Percentiles rank a stretch among this genome's conserved stretches.
phyloP scores from a whole-genome alignment of 352 stramenopile species.

The Pythium brassicae region DNA sequence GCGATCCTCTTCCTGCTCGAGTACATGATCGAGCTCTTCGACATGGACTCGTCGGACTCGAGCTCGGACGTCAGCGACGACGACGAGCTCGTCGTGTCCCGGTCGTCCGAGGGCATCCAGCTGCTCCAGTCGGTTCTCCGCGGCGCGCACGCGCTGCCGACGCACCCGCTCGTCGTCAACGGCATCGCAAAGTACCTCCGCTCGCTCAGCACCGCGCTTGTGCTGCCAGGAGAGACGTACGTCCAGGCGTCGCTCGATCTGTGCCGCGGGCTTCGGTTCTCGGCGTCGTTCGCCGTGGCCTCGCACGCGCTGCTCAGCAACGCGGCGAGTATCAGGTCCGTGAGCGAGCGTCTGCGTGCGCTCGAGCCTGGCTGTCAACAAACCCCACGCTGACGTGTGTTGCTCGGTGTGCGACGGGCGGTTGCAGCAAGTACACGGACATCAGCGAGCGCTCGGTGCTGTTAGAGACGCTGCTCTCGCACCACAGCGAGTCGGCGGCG shows the following conservation, averaged over 20 bases:
- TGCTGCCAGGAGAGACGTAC: conserved; percentile 45
- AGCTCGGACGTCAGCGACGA: conserved; percentile 34
- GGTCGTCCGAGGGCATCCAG: conserved; percentile 35
- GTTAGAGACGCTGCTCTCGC: conserved; percentile 23
- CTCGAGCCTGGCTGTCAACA: background rate
- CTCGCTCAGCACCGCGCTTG: conserved; percentile 46
- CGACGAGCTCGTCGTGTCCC: conserved; percentile 19
- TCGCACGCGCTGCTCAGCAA: conserved; percentile 46
- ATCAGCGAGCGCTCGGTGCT: conserved; percentile 42
- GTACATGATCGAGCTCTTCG: conserved; percentile 76
- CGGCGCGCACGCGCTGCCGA: conserved; percentile 35
- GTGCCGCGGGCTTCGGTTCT: conserved; percentile 42
- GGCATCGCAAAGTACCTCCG: conserved; percentile 62
- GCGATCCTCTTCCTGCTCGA: conserved; percentile 72
- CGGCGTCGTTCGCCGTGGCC: conserved; percentile 33
- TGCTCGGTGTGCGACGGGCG: background rate
- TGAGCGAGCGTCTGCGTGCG: background rate
- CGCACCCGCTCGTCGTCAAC: conserved; percentile 55
- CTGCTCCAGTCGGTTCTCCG: conserved; percentile 52
- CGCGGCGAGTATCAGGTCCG: conserved; percentile 52
- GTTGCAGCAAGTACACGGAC: conserved; percentile 55
- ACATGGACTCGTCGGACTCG: conserved; percentile 74
- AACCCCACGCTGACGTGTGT: background rate
- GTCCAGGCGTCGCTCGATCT: conserved; percentile 37
- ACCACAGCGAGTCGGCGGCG: conserved; percentile 2